These are phyloP conservation scores for Graphium sp. DNA, from an alignment of 2,329 filamentous ascomycete genomes.

Conservation along the genomic window DNA sequence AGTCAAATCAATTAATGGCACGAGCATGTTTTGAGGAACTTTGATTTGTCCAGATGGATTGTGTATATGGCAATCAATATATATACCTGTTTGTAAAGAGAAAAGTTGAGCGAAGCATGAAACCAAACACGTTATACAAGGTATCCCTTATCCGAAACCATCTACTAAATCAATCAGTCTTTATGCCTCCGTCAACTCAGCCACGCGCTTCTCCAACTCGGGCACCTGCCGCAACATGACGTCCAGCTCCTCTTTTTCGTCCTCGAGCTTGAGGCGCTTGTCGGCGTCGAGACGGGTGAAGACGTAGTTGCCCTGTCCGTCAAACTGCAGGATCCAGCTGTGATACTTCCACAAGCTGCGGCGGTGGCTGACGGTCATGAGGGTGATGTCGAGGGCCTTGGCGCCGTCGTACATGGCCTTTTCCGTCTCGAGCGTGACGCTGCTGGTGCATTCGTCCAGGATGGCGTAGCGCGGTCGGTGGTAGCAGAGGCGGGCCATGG, in stretches of 20 bases:
- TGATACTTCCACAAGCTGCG: slow-evolving; percentile 95
- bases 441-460: slow-evolving; percentile 89
- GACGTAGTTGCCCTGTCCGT: slow-evolving; percentile 80
- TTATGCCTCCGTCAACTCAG: slow-evolving; percentile 43
- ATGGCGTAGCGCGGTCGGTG: slow-evolving; percentile 88
- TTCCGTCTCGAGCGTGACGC: slow-evolving; percentile 88
- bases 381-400: slow-evolving; percentile 75
- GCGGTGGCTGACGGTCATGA: slow-evolving; percentile 92
- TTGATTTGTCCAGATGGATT: too few species aligned
- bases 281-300: slow-evolving; percentile 87
- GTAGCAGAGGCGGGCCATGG: slow-evolving; percentile 92
- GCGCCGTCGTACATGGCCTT: slow-evolving; percentile 95
- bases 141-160: too few species aligned
- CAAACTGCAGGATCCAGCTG: slow-evolving; percentile 85
- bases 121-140: too few species aligned
- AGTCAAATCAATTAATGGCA: too few species aligned
- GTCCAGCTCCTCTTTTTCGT: slow-evolving; percentile 92
- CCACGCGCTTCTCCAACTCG: slow-evolving; percentile 72
- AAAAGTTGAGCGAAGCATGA: too few species aligned
- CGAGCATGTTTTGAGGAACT: too few species aligned
- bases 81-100: too few species aligned
- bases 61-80: too few species aligned
- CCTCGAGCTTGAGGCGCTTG: slow-evolving; percentile 67
- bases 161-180: too few species aligned
- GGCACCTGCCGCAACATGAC: slow-evolving; percentile 70